Base-by-base conservation (phyloP, 306 rosid species). In the Gleditsia sinensis region DNA sequence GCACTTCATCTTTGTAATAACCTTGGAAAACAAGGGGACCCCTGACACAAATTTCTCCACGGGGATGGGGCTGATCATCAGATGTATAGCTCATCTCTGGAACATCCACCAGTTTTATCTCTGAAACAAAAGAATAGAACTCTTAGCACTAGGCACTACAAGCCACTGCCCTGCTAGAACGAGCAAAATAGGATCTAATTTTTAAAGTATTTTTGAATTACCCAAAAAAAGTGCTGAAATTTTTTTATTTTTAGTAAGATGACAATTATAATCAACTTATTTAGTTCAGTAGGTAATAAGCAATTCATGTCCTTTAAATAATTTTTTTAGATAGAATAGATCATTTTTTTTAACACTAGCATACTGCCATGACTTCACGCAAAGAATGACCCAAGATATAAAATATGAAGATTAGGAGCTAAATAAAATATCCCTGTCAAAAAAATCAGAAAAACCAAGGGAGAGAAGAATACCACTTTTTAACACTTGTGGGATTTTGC, bases 1-100 rank as follows among this genome's bases (percentile, higher is more conserved):
- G 99, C 71, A 39, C 82, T 88, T 95, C 99, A 75, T 95, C 98
- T 82, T 90, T 95, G 91, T 78, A 71, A 86, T 95, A 92, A 55
- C 99, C 98, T 55, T 34, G 84, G 82, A 95, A 95, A 83, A 92
- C 45, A 83, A 78, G 81, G 50, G 98, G 99, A 85, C 99, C 99
- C 89, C 99, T 86, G 68, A 90, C 87, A 83, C 99, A 95, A 82
- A 95, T 95, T 90, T 95, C 99, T 71, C 99, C 99, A 65, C 98
- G 98, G 73, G 99, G 96, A 88, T 87, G 72, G 43, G 98, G 98
- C 83, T 73, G 80, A 83, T 95, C 99, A 12, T 87, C 86, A 40
- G 97, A 82, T 51, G 97, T 88, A 84, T 95, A 95, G 83, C 79
- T 95, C 99, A 95, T 95, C 82, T 95, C 98, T 27, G 97, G 96